phyloP scores from a whole-genome alignment of 192 early-diverging fungal genomes.

The Rhizoclosmatium sp. region DNA sequence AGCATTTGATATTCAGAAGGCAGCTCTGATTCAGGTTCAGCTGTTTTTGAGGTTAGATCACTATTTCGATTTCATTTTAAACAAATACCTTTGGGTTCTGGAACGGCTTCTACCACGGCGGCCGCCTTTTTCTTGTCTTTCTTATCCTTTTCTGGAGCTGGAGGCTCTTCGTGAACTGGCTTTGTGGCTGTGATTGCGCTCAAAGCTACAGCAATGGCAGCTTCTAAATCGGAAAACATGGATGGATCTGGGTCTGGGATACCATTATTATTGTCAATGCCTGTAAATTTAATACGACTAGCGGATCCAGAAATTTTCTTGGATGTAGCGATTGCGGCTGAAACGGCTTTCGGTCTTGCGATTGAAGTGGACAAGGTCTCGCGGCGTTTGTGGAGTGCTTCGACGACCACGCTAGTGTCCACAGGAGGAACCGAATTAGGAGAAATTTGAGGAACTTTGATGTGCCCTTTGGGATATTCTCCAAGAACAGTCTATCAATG shows the following conservation, averaged over 20 bases:
- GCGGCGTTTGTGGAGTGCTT: constrained; percentile 24
- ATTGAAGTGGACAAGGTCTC: background rate
- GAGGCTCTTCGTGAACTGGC: constrained; percentile 44
- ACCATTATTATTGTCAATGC: constrained; percentile 11
- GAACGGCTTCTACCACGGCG: constrained; percentile 34
- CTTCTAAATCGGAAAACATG: constrained; percentile 54
- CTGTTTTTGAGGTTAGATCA: constrained; percentile 17
- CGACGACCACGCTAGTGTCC: constrained; percentile 29
- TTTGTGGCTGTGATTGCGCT: constrained; percentile 34
- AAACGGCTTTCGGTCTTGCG: constrained; percentile 9
- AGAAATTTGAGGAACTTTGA: constrained; percentile 29
- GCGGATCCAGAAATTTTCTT: constrained; percentile 9
- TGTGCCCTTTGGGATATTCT: constrained; percentile 27
- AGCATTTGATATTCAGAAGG: constrained; percentile 52
- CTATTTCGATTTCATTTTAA: background rate
- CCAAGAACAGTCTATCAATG: constrained; percentile 21
- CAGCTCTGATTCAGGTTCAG: constrained; percentile 56
- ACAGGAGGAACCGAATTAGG: constrained; percentile 28
- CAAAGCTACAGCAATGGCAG: constrained; percentile 45
- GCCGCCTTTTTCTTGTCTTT: constrained; percentile 56
- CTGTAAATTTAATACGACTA: constrained; percentile 7
- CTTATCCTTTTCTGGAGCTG: constrained; percentile 47
- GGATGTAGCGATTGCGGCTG: background rate
- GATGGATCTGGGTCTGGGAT: constrained; percentile 38
- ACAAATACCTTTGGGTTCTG: constrained; percentile 46